Evolutionary conservation across 129 eudicot genomes (phyloP).

Genomic region (Pseudognaphalium luteoalbum): DNA sequence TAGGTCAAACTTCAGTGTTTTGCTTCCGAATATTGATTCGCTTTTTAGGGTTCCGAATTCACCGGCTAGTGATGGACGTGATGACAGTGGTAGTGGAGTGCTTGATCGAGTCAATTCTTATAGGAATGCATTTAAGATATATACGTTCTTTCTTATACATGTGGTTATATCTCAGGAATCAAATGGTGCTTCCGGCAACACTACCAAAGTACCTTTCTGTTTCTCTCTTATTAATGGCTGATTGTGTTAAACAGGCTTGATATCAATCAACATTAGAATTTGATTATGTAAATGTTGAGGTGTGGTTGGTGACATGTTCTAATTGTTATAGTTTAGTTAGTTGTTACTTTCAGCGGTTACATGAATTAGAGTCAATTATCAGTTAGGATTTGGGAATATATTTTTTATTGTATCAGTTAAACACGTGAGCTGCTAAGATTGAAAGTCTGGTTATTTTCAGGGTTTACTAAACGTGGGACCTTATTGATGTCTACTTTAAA

Average conservation of each 20-base stretch:
- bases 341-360: slow-evolving; percentile 17
- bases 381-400: no score
- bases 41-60: slow-evolving; percentile 46
- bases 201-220: slow-evolving; percentile 40
- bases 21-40: slow-evolving; percentile 88
- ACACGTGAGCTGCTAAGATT: slow-evolving; percentile 1
- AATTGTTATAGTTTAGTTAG: not conserved
- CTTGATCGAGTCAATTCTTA: slow-evolving; percentile 63
- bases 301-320: slow-evolving; percentile 5
- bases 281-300: not conserved
- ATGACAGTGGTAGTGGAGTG: slow-evolving; percentile 25
- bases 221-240: slow-evolving; percentile 13
- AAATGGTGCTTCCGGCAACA: slow-evolving; percentile 22
- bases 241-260: not conserved
- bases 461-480: slow-evolving; percentile 5
- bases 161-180: slow-evolving; percentile 69
- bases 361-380: not conserved
- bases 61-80: slow-evolving; percentile 28
- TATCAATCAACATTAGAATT: not conserved
- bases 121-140: slow-evolving; percentile 82
- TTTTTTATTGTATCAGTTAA: no score
- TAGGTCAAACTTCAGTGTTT: slow-evolving; percentile 82
- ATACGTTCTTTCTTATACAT: slow-evolving; percentile 74
- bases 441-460: slow-evolving; percentile 3
- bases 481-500: not conserved